These are phyloP conservation scores for Elsinoe australis DNA, from an alignment of 2,329 filamentous ascomycete genomes.

Conservation along the genomic window DNA sequence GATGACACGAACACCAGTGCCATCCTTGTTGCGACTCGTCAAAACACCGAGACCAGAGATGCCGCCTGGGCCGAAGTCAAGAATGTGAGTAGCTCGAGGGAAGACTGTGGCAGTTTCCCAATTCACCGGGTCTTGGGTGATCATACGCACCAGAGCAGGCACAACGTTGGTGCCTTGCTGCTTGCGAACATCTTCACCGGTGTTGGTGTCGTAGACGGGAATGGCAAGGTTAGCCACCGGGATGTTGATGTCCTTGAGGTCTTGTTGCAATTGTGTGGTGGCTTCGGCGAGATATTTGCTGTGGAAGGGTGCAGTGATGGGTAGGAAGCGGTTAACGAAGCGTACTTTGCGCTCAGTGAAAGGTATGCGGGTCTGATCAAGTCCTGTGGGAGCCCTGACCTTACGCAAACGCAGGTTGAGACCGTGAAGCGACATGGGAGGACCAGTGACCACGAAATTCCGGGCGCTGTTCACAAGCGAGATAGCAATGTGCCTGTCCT, in stretches of 20 bases:
- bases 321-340: slow-evolving; percentile 93
- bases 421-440: slow-evolving; percentile 91
- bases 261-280: slow-evolving; percentile 73
- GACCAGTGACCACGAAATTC: slow-evolving; percentile 93
- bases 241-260: slow-evolving; percentile 75
- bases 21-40: slow-evolving; percentile 98
- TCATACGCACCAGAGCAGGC: slow-evolving; percentile 79
- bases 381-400: slow-evolving; percentile 92
- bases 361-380: slow-evolving; percentile 90
- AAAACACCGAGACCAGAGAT: slow-evolving; percentile 93
- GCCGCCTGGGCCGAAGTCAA: slow-evolving; percentile 94
- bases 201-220: slow-evolving; percentile 83
- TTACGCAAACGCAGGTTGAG: slow-evolving; percentile 91
- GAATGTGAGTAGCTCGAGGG: slow-evolving; percentile 80
- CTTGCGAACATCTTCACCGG: slow-evolving; percentile 72
- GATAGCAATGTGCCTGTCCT: slow-evolving; percentile 87
- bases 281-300: slow-evolving; percentile 86
- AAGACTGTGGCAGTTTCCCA: slow-evolving; percentile 96
- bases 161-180: slow-evolving; percentile 67
- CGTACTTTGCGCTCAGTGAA: slow-evolving; percentile 93
- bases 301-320: slow-evolving; percentile 97
- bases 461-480: slow-evolving; percentile 94
- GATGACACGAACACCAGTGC: slow-evolving; percentile 92
- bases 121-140: slow-evolving; percentile 86
- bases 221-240: slow-evolving; percentile 67